Conservation (phyloP, 1,284 basidiomycete species). For the Ustilago bromivora region DNA sequence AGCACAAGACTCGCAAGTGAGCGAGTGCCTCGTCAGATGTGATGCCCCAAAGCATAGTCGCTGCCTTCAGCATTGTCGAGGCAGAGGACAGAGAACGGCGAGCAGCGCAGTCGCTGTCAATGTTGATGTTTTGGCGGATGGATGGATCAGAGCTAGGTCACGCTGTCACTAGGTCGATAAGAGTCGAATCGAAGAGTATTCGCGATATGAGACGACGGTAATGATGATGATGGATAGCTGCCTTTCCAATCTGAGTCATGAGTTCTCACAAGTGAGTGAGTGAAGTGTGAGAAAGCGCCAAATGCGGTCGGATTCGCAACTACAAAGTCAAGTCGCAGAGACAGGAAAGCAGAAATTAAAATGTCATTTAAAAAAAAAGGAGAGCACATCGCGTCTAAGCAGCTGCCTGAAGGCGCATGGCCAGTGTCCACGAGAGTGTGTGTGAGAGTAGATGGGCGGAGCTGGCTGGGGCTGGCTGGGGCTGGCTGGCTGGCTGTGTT, state of each 20-base stretch:
- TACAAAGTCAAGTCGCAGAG: too few species aligned
- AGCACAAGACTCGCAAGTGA: conserved; percentile 47
- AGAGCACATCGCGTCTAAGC: neutral
- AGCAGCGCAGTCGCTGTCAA: too few species aligned
- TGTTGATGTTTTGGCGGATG: too few species aligned
- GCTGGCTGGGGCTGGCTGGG: too few species aligned
- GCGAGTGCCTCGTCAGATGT: neutral
- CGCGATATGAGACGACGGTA: too few species aligned
- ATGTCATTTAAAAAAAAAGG: neutral
- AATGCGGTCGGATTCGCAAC: neutral
- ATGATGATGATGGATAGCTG: too few species aligned
- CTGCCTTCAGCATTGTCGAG: too few species aligned
- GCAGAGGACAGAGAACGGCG: too few species aligned
- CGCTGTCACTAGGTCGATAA: too few species aligned
- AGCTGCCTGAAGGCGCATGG: neutral
- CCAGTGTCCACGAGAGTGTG: conserved; percentile 3
- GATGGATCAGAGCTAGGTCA: too few species aligned
- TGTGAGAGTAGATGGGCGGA: neutral
- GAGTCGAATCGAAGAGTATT: too few species aligned
- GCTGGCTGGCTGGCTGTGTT: neutral
- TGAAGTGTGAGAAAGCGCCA: neutral
- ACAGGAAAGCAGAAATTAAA: neutral
- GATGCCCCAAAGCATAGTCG: neutral
- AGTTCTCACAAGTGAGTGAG: neutral
- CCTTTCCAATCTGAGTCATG: neutral